Base-by-base conservation (phyloP, 495 filamentous ascomycete species). In the Pseudomonodictys pantanalensis region DNA sequence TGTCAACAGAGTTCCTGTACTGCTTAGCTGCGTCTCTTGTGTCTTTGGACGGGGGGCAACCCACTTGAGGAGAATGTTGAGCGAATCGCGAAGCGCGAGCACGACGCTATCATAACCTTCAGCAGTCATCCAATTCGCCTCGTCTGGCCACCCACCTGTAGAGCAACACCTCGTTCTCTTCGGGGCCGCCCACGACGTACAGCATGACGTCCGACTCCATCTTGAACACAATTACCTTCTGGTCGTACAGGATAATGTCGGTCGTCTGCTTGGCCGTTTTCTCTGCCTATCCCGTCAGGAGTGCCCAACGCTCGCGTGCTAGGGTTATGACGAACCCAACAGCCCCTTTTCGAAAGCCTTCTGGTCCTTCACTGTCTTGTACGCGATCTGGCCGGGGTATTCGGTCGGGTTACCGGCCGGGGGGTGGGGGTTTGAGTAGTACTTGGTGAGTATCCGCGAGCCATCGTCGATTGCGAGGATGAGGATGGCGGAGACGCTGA, bases 161-260 rank as follows among this genome's bases (percentile, higher is more conserved):
- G 48, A 99, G 80, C 73, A 99, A 73, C 20, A 99, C 89, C 76
- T 99, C 93, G 71, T 96, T 99, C 78, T 99, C 93, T 25, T 97
- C 91, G 8, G 86, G 35, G 4, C 54, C 85, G 24, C 91, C 91
- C 7, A 98, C 89, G 24, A 97, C 91, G 71, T 96, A 98, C 52
- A 98, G 80, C 85, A 95, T 95, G 25, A 99, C 90, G 74, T 99
- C 93, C 81, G 88, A 89, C 79, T 98, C 93, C 76, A 86, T 86
- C 83, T 97, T 97, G 80, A 95, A 99, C 29, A 97, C 89, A 29
- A 97, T 91, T 30, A 97, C 83, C 63, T 88, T 84, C 75, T 90
- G 90, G 74, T 97, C 93, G 77, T 95, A 97, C 46, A 97, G 83
- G 52, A 98, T 95, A 66, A 98, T 91, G 76, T 98, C 93, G 52